phyloP scores from a whole-genome alignment of 177 flowering plant species.

The Vitis hybrid region DNA sequence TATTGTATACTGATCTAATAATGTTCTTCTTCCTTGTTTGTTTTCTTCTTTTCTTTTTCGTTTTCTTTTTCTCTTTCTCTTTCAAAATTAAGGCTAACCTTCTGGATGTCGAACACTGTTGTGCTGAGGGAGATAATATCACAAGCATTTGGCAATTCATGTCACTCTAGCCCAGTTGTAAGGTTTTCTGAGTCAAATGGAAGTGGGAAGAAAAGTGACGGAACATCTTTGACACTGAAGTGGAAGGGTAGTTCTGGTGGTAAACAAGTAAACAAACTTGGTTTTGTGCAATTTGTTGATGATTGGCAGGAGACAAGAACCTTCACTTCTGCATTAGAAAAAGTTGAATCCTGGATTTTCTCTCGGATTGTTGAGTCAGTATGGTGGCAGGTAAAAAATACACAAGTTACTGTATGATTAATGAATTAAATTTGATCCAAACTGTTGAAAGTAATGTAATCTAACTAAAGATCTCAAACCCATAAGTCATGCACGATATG shows the following conservation, averaged over 20 bases:
- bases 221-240: conserved; percentile 37
- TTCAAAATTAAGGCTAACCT: conserved; percentile 63
- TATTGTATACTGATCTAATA: background rate
- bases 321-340: conserved; percentile 74
- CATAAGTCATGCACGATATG: too few relatives aligned
- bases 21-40: background rate
- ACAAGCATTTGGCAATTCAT: conserved; percentile 78
- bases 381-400: conserved; percentile 92
- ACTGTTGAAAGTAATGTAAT: too few relatives aligned
- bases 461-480: too few relatives aligned
- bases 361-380: conserved; percentile 91
- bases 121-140: conserved; percentile 83
- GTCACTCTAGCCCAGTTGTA: conserved; percentile 35
- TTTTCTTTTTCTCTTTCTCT: conserved; percentile 12
- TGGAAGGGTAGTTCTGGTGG: conserved; percentile 46
- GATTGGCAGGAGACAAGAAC: conserved; percentile 96
- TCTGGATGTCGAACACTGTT: conserved; percentile 91
- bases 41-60: too few relatives aligned
- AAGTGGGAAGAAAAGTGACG: conserved; percentile 36
- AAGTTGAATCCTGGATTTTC: conserved; percentile 93
- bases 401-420: background rate
- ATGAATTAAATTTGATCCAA: background rate
- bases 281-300: conserved; percentile 47
- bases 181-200: conserved; percentile 46
- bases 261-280: conserved; percentile 46